These are phyloP conservation scores for Tylopilus sp. DNA, from an alignment of 768 basidiomycete genomes.

Conservation along the genomic window DNA sequence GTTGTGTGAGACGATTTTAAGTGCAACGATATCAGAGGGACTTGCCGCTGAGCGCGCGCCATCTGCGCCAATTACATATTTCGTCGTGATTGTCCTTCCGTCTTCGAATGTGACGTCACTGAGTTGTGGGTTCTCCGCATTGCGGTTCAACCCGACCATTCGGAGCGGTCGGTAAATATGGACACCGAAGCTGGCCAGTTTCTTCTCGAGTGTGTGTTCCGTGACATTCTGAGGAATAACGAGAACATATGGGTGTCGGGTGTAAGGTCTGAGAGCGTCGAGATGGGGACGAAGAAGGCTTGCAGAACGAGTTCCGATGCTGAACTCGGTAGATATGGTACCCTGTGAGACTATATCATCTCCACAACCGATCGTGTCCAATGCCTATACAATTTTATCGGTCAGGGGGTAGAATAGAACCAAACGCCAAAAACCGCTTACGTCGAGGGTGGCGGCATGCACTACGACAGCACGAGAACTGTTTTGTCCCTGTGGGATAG, in stretches of 20 bases:
- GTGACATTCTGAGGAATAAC: conserved; percentile 43
- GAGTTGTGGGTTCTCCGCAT: conserved; percentile 24
- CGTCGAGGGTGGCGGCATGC: conserved; percentile 54
- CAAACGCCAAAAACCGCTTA: conserved; percentile 12
- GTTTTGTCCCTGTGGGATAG: conserved; percentile 27
- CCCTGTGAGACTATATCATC: conserved; percentile 37
- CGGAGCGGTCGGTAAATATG: conserved; percentile 37
- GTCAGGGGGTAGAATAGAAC: conserved; percentile 26
- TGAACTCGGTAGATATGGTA: conserved; percentile 26
- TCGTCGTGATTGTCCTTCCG: conserved; percentile 40
- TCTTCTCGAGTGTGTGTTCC: conserved; percentile 38
- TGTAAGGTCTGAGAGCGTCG: conserved; percentile 35
- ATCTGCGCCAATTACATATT: conserved; percentile 51
- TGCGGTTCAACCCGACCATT: conserved; percentile 36
- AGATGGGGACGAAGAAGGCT: conserved; percentile 32
- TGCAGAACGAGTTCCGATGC: conserved; percentile 29
- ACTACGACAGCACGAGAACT: conserved; percentile 44
- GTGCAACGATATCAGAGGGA: not conserved
- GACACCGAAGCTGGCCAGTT: conserved; percentile 32
- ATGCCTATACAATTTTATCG: conserved; percentile 33
- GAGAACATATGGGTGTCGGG: conserved; percentile 41
- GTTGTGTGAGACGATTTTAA: not conserved
- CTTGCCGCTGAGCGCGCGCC: conserved; percentile 45
- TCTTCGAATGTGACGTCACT: conserved; percentile 45
- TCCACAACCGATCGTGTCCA: conserved; percentile 43